Percentiles rank a stretch among this genome's conserved stretches.
Evolutionary conservation across 257 asterid genomes (phyloP).

Genomic region (Solanum paucissectum): DNA sequence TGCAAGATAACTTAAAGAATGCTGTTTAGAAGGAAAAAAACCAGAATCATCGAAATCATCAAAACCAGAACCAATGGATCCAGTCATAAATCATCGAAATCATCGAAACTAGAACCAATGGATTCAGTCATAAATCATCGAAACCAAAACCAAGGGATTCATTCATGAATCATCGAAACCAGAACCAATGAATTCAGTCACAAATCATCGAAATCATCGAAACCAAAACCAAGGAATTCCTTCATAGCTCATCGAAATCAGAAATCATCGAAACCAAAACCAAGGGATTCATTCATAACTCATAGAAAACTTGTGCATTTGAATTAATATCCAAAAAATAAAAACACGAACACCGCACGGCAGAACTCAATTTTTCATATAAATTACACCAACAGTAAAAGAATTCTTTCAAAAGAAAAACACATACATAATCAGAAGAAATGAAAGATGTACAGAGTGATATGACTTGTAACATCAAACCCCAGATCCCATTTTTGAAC

Average conservation of each 20-base stretch:
- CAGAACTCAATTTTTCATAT: background rate
- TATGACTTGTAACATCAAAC: background rate
- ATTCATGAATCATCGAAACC: background rate
- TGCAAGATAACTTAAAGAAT: background rate
- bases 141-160: background rate
- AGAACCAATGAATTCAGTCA: too few species aligned
- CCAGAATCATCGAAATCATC: background rate
- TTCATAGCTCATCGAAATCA: too few species aligned
- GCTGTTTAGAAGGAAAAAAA: background rate
- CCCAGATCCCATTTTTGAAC: conserved; percentile 21
- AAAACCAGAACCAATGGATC: background rate
- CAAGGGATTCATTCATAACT: background rate
- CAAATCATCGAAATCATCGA: too few species aligned
- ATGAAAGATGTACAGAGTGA: background rate
- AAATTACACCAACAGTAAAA: background rate
- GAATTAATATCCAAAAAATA: background rate
- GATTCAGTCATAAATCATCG: background rate
- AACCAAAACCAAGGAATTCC: background rate
- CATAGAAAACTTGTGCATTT: background rate
- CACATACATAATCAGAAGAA: background rate
- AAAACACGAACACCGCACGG: background rate
- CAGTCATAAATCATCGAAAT: background rate
- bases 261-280: background rate
- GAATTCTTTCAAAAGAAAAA: background rate
- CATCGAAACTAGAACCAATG: background rate